Base-by-base conservation (phyloP, 768 basidiomycete genomes). In the Leucocoprinus leucothites region DNA sequence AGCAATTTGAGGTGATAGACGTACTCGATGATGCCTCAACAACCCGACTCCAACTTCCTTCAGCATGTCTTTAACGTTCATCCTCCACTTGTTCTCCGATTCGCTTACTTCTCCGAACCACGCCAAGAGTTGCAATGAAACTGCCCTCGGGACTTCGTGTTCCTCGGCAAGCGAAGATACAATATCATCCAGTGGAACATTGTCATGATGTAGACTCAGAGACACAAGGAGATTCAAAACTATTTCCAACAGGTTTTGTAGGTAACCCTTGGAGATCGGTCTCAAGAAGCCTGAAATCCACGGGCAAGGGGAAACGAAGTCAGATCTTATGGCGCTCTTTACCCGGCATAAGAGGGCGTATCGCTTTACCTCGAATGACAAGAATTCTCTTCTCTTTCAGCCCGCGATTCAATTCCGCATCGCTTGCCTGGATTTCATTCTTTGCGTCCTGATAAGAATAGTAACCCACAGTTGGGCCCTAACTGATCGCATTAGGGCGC, bases 11-110 rank as follows among this genome's bases (percentile, higher is more conserved):
- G n/a, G 26, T 7, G 24, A 45, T 35, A 42, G 31, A 54, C 58
- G 25, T 58, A 87, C 89, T 69, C 74, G 81, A 65, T 87, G 69
- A 18, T 76, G 73, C 41, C 85, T 74, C 51, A 98, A 69, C 22
- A 95, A 74, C 0, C 87, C 87, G 48, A 91, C 60, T 1, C 95
- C 96, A 14, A 96, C 72, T 65, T 95, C 87, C 57, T 74, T 81
- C 6, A 94, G 79, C 14, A 91, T 72, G 1, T 74, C 74, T 4
- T 73, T 68, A 28, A 78, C 74, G 53, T 94, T 78, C 78, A 89
- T 82, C 40, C 65, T 76, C 91, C 93, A 94, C 41, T 68, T 69
- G 2, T 73, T 82, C 16, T 74, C 73, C 14, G 28, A 22, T 42
- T 69, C 62, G 3, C n/a, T 19, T 14, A 86, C 67, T 3, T 74